Evolutionary conservation across 1,284 basidiomycete genomes (phyloP).

Genomic region (Meripilus lineatus): DNA sequence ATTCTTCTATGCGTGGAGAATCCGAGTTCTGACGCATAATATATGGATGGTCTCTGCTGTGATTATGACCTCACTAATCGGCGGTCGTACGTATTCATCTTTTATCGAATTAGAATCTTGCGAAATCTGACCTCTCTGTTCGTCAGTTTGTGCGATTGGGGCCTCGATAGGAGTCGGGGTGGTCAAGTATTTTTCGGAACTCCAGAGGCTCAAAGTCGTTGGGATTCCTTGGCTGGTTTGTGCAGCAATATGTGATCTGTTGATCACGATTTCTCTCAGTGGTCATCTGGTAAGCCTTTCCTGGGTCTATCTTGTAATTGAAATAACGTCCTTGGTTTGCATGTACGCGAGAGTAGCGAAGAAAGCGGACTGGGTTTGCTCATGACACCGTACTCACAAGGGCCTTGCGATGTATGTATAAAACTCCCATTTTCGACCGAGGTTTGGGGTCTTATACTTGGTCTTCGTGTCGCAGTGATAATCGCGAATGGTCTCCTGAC

Average conservation of each 20-base stretch:
- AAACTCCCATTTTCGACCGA: neutral
- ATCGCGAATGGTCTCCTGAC: neutral
- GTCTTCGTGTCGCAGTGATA: neutral
- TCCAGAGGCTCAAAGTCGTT: conserved; percentile 28
- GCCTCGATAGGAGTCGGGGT: conserved; percentile 27
- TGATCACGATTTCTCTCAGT: conserved; percentile 26
- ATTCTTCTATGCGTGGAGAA: conserved; percentile 1
- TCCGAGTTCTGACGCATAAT: neutral
- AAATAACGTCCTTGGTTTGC: neutral
- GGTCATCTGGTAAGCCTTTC: conserved; percentile 20
- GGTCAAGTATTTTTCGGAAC: conserved; percentile 22
- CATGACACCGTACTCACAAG: conserved; percentile 10
- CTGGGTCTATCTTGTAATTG: neutral
- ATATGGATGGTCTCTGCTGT: neutral
- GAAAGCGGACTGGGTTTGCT: conserved; percentile 8
- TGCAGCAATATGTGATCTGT: conserved; percentile 24
- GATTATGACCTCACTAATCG: neutral
- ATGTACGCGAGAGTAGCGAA: conserved; percentile 5
- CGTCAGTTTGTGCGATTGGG: conserved; percentile 28
- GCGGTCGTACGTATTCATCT: neutral
- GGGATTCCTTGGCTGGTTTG: conserved; percentile 28
- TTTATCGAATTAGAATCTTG: neutral
- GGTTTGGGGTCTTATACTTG: no score
- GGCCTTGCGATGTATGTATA: conserved; percentile 9
- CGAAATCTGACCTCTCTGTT: neutral